Percentiles rank a stretch among this genome's conserved stretches.
Conservation (phyloP, 768 basidiomycete genomes). For the Mycena kentingensis region DNA sequence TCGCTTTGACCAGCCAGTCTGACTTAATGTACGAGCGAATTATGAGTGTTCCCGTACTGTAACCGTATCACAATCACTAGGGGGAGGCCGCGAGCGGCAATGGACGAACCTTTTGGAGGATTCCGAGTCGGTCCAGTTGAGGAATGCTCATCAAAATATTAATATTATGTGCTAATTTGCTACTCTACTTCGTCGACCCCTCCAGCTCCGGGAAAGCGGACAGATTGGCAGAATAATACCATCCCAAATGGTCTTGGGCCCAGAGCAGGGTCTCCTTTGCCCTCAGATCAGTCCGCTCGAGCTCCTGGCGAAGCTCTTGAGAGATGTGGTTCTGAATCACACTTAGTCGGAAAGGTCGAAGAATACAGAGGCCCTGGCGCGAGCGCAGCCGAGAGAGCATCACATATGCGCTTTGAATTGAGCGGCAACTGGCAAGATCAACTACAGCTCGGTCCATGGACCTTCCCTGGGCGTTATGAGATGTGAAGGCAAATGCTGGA, state of each 20-base stretch:
- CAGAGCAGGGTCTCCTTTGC: not conserved
- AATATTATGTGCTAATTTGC: too few relatives aligned
- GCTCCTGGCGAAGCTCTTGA: conserved; percentile 1
- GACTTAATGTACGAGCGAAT: too few relatives aligned
- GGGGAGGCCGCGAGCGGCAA: too few relatives aligned
- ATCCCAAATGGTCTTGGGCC: not conserved
- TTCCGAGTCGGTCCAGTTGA: too few relatives aligned
- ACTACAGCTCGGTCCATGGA: conserved; percentile 4
- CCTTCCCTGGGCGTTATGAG: conserved; percentile 13
- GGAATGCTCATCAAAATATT: too few relatives aligned
- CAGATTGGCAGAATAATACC: not conserved
- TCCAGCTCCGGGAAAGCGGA: too few relatives aligned
- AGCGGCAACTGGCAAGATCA: conserved; percentile 5
- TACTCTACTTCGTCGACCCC: too few relatives aligned
- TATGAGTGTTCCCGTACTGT: too few relatives aligned
- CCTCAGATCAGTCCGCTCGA: conserved; percentile 5
- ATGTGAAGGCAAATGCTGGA: conserved; percentile 16
- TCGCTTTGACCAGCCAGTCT: conserved; percentile 32
- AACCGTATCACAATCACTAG: too few relatives aligned
- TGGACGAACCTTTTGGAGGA: too few relatives aligned
- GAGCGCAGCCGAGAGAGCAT: conserved; percentile 8
- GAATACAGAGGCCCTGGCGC: conserved; percentile 7
- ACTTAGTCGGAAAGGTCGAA: conserved; percentile 7
- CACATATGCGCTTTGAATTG: conserved; percentile 11
- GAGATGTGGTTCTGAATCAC: conserved; percentile 10